Conservation (phyloP, 2,329 filamentous ascomycete species). For the Paraphoma sp. region DNA sequence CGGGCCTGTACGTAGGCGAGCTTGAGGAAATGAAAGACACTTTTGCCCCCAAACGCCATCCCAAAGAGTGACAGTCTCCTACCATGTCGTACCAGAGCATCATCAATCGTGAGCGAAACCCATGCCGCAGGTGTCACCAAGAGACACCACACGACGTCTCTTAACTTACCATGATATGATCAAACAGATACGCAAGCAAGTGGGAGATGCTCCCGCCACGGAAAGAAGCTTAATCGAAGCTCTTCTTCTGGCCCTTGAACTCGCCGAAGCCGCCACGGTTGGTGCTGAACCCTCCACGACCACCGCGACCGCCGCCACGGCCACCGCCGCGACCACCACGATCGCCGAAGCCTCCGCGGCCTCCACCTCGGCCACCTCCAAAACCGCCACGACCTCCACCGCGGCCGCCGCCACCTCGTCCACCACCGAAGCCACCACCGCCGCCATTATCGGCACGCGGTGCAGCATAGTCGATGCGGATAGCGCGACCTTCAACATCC, state of each 20-base stretch:
- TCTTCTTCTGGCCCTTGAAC: constrained; percentile 82
- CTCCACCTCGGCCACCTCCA: constrained; percentile 59
- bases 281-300: constrained; percentile 52
- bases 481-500: constrained; percentile 73
- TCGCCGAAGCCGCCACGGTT: constrained; percentile 66
- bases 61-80: constrained; percentile 2
- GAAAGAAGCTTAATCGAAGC: constrained; percentile 57
- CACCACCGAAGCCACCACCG: constrained; percentile 59
- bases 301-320: constrained; percentile 56
- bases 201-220: neutral
- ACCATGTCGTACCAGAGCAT: constrained; percentile 16
- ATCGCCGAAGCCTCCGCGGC: constrained; percentile 51
- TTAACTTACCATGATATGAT: constrained; percentile 35
- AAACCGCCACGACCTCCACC: constrained; percentile 53
- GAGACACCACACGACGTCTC: constrained; percentile 7
- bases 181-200: constrained; percentile 23
- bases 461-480: constrained; percentile 83
- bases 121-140: constrained; percentile 19
- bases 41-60: constrained; percentile 24
- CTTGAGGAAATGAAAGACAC: constrained; percentile 9
- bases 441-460: constrained; percentile 67
- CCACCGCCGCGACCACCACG: constrained; percentile 56
- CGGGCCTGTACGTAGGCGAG: neutral
- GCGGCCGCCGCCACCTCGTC: constrained; percentile 58
- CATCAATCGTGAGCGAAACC: constrained; percentile 14